Conservation (phyloP, 2,329 filamentous ascomycete species). For the Pseudogymnoascus sp. region DNA sequence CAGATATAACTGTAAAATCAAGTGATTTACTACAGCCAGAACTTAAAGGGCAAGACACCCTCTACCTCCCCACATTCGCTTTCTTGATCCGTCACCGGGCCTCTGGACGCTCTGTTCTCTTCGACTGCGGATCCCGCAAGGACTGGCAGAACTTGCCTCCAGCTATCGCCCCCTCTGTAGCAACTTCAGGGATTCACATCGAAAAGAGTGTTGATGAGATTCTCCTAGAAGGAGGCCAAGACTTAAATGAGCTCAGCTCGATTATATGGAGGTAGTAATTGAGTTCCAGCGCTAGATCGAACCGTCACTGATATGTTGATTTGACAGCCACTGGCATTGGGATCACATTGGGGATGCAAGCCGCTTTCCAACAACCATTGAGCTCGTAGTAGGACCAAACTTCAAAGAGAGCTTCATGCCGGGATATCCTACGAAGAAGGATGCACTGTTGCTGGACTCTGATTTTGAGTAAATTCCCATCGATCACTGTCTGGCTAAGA, state of each 20-base stretch:
- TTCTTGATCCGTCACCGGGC: neutral
- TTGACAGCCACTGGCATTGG: slow-evolving; percentile 27
- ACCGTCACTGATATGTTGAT: neutral
- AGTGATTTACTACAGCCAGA: neutral
- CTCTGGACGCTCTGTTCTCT: slow-evolving; percentile 20
- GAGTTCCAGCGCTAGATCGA: neutral
- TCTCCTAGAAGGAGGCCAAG: slow-evolving; percentile 28
- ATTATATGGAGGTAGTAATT: slow-evolving; percentile 24
- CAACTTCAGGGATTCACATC: slow-evolving; percentile 20
- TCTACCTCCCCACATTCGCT: neutral
- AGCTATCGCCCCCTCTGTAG: slow-evolving; percentile 15
- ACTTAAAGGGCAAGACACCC: neutral
- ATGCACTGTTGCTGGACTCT: slow-evolving; percentile 28
- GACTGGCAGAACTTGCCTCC: slow-evolving; percentile 27
- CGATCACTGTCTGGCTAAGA: neutral
- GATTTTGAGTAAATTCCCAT: slow-evolving; percentile 25
- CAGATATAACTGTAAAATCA: neutral
- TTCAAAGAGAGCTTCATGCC: slow-evolving; percentile 33
- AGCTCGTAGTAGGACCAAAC: slow-evolving; percentile 36
- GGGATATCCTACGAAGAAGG: slow-evolving; percentile 32
- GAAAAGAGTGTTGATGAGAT: slow-evolving; percentile 27
- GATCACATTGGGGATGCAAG: slow-evolving; percentile 34
- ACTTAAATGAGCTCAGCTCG: slow-evolving; percentile 28
- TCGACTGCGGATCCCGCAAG: slow-evolving; percentile 26
- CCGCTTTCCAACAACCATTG: slow-evolving; percentile 32